Conservation (phyloP, 257 asterid genomes). For the Echites panduratus region DNA sequence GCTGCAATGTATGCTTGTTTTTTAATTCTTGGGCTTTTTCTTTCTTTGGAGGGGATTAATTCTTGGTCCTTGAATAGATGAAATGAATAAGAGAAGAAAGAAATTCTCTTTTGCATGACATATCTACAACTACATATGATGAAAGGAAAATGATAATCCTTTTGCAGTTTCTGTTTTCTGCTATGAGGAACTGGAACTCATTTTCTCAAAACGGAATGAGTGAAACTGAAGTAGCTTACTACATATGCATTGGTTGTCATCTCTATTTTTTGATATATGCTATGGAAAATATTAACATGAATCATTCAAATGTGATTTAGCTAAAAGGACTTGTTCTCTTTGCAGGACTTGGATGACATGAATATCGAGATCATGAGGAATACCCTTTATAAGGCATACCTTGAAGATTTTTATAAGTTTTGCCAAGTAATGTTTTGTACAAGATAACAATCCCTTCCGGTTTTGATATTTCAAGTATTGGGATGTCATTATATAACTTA, state of each 20-base stretch:
- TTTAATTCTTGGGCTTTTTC: no score
- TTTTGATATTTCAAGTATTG: not conserved
- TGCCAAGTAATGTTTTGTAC: conserved; percentile 52
- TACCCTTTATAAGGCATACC: conserved; percentile 91
- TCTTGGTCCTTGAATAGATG: not conserved
- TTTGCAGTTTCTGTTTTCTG: not conserved
- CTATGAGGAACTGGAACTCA: not conserved
- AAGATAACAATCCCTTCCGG: conserved; percentile 13
- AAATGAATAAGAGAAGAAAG: not conserved
- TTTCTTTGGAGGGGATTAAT: no score
- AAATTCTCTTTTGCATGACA: not conserved
- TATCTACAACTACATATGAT: not conserved
- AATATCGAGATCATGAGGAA: conserved; percentile 95
- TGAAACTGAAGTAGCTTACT: not conserved
- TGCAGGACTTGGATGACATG: conserved; percentile 93
- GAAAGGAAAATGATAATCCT: not conserved
- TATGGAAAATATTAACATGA: no score
- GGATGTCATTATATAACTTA: conserved; percentile 1
- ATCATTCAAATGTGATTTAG: not conserved
- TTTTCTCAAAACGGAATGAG: not conserved
- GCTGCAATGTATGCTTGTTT: not conserved
- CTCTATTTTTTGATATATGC: not conserved
- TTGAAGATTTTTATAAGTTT: conserved; percentile 81
- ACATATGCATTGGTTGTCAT: not conserved
- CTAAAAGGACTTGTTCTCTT: conserved; percentile 6